Percentiles rank a stretch among this genome's conserved stretches.
These are phyloP conservation scores for Yamadazyma diddensiae DNA, from an alignment of 1,139 yeast species.

Conservation along the genomic window DNA sequence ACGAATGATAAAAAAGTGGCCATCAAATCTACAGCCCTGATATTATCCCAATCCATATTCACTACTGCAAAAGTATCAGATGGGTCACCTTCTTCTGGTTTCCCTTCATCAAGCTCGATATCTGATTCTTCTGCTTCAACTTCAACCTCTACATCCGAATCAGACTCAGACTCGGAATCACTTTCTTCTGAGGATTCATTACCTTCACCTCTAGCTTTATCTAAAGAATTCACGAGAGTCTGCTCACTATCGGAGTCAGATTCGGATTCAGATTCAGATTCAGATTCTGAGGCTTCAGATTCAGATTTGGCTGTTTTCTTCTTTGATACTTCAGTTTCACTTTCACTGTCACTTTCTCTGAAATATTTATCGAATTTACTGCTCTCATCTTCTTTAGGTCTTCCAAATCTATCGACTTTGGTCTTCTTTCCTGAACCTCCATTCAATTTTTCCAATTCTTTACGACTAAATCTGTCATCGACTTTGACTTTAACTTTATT, in stretches of 20 bases:
- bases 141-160: constrained; percentile 24
- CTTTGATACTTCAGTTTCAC: not conserved
- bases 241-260: constrained; percentile 19
- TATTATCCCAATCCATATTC: constrained; percentile 96
- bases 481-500: constrained; percentile 73
- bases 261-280: constrained; percentile 19
- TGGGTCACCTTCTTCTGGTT: constrained; percentile 85
- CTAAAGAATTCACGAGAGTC: constrained; percentile 24
- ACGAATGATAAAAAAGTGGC: constrained; percentile 88
- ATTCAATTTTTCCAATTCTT: constrained; percentile 62
- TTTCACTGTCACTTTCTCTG: constrained; percentile 25
- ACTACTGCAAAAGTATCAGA: constrained; percentile 83
- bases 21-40: constrained; percentile 80
- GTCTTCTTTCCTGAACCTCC: constrained; percentile 48
- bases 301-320: constrained; percentile 14
- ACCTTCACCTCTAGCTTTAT: constrained; percentile 71
- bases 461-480: constrained; percentile 80
- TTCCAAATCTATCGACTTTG: constrained; percentile 83
- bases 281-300: constrained; percentile 13
- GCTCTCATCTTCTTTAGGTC: constrained; percentile 50
- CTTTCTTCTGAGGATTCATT: constrained; percentile 17
- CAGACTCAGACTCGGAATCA: constrained; percentile 32
- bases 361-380: constrained; percentile 64
- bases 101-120: constrained; percentile 50
- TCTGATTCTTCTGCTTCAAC: constrained; percentile 49